A percentile compares a stretch with the other conserved stretches of the same genome.
Conservation (phyloP, 176 grass and related monocot species). For the Avena atlantica region DNA sequence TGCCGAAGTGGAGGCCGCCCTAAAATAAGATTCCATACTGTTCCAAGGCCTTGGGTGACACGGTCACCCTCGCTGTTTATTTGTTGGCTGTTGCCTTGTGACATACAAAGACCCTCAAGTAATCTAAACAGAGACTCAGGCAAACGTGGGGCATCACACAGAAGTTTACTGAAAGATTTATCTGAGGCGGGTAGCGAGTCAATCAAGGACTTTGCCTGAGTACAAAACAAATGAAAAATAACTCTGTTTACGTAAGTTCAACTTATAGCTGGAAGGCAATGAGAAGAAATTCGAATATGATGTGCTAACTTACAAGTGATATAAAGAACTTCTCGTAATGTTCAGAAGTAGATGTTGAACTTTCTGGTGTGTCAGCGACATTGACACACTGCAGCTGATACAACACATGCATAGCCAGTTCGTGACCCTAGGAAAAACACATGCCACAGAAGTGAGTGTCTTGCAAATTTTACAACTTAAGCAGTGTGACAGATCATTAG, state of each 20-base stretch:
- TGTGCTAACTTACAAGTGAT: slow-evolving; percentile 75
- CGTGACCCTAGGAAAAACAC: slow-evolving; percentile 68
- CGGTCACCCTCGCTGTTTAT: slow-evolving; percentile 78
- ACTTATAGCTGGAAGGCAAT: slow-evolving; percentile 29
- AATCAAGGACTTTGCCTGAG: slow-evolving; percentile 82
- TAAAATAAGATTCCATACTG: slow-evolving; percentile 93
- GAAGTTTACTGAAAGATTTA: slow-evolving; percentile 89
- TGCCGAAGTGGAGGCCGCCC: slow-evolving; percentile 70
- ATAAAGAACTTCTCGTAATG: slow-evolving; percentile 93
- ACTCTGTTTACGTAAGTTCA: slow-evolving; percentile 17
- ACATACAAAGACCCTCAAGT: slow-evolving; percentile 83
- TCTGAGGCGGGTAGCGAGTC: slow-evolving; percentile 84
- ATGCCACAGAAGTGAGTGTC: slow-evolving; percentile 37
- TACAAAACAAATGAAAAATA: slow-evolving; percentile 30
- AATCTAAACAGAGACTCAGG: slow-evolving; percentile 76
- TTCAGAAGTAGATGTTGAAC: slow-evolving; percentile 55
- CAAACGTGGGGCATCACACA: slow-evolving; percentile 83
- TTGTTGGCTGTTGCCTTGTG: slow-evolving; percentile 59
- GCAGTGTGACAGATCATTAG: neutral
- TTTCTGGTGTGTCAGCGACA: slow-evolving; percentile 49
- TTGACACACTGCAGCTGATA: slow-evolving; percentile 72
- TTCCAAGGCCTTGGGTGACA: slow-evolving; percentile 84
- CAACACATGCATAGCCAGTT: slow-evolving; percentile 91
- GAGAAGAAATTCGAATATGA: slow-evolving; percentile 30
- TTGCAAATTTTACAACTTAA: slow-evolving; percentile 28